A percentile compares a stretch with the other conserved stretches of the same genome.
Evolutionary conservation across 495 filamentous ascomycete species (phyloP).

Genomic region (Trichoderma parareesei): DNA sequence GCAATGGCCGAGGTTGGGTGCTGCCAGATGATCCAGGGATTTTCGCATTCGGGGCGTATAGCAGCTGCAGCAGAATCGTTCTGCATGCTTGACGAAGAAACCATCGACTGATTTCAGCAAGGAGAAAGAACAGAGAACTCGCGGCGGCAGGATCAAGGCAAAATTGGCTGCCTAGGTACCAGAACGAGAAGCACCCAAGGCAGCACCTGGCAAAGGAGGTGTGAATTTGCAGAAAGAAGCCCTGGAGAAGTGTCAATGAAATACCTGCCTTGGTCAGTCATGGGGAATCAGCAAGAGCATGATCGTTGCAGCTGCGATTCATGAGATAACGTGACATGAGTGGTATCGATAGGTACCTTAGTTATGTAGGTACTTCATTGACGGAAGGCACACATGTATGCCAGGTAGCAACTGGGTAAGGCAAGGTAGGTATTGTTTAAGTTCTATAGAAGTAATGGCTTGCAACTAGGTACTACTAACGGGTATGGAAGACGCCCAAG

Average conservation of each 20-base stretch:
- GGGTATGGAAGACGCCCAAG: too few relatives aligned
- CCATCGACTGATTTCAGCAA: too few relatives aligned
- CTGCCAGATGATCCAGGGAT: background rate
- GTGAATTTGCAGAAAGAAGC: background rate
- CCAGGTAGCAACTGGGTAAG: too few relatives aligned
- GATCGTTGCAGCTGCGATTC: background rate
- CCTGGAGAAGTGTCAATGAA: background rate
- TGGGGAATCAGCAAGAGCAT: background rate
- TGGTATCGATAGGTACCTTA: background rate
- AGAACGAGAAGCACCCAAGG: too few relatives aligned
- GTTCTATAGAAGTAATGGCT: too few relatives aligned
- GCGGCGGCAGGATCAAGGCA: background rate
- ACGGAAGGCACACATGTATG: too few relatives aligned
- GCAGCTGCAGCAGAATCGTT: background rate
- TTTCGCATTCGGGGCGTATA: too few relatives aligned
- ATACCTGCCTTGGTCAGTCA: background rate
- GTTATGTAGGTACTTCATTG: background rate
- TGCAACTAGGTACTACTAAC: too few relatives aligned
- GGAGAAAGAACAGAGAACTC: background rate
- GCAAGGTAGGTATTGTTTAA: too few relatives aligned
- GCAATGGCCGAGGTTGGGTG: background rate
- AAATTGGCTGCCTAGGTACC: too few relatives aligned
- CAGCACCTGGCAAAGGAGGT: too few relatives aligned
- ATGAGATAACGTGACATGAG: background rate
- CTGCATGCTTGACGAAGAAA: background rate